Base-by-base conservation (phyloP, 2,329 filamentous ascomycete genomes). In the Fusarium subtropicale region DNA sequence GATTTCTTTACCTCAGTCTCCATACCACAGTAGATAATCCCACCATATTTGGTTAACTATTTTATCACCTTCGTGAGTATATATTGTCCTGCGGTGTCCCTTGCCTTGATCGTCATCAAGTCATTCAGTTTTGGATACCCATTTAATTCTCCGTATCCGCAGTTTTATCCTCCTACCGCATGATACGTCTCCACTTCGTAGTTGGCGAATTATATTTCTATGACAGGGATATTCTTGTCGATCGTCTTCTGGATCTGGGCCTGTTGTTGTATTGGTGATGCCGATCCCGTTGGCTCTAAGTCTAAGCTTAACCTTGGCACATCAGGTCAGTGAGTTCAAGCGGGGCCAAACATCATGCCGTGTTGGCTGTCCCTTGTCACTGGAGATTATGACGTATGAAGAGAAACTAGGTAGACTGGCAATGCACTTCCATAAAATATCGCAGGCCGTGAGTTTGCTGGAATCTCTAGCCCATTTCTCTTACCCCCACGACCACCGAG, bases 121-220 rank as follows among this genome's bases (percentile, higher is more conserved):
- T 5, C 1, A 4, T 30, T 30, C 28, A 30, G 11, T 10, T 30
- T 30, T 1, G 28, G 28, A 30, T 30, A 5, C 11, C 6, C 38
- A 39, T 39, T 10, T 22, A 39, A 39, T 6, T 26, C 4, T 24
- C 13, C 13, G 22, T 8, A 24, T 24, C 13, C 2, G 15, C 8
- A 33, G 10, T 18, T 13, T 13, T 33, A 18, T 18, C 1, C n/a
- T 4, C 1, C 3, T 16, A 2, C n/a, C 11, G 0, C 30, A 13
- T 24, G 47, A 50, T 31, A 33, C 30, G 16, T 20, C 1, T 10
- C 3, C 30, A 48, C 46, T 24, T 4, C 9, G 10, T 15, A 2
- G 20, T 18, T 11, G 12, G 7, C 3, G 11, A 51, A 34, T 16
- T 34, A 16, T 24, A 7, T n/a, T 12, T 7, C 5, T 15, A 1